phyloP scores from a whole-genome alignment of 2,329 filamentous ascomycete species.

The Diplodia seriata region DNA sequence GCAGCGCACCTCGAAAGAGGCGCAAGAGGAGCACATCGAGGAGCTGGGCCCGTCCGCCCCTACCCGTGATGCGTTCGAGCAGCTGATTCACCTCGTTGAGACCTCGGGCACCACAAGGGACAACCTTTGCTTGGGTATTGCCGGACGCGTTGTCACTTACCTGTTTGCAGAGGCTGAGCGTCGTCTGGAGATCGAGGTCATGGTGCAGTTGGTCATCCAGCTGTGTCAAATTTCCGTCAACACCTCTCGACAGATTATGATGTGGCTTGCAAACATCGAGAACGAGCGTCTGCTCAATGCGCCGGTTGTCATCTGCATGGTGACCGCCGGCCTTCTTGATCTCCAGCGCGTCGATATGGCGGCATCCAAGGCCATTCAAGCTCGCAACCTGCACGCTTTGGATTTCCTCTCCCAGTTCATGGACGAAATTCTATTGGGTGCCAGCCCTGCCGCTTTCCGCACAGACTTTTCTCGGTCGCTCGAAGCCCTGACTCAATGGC shows the following conservation, averaged over 20 bases:
- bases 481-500: slow-evolving; percentile 81
- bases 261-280: slow-evolving; percentile 59
- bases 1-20: slow-evolving; percentile 62
- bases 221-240: slow-evolving; percentile 67
- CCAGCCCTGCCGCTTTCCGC: slow-evolving; percentile 77
- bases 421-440: slow-evolving; percentile 78
- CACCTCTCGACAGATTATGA: slow-evolving; percentile 61
- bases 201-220: slow-evolving; percentile 66
- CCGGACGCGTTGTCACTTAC: slow-evolving; percentile 62
- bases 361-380: slow-evolving; percentile 73
- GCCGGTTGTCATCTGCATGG: slow-evolving; percentile 65
- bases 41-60: slow-evolving; percentile 62
- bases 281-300: slow-evolving; percentile 68
- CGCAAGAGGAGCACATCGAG: slow-evolving; percentile 63
- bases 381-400: slow-evolving; percentile 74
- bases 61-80: slow-evolving; percentile 65
- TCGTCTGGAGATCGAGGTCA: slow-evolving; percentile 67
- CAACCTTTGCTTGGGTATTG: slow-evolving; percentile 61
- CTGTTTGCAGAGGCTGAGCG: slow-evolving; percentile 63
- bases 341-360: slow-evolving; percentile 66
- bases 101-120: slow-evolving; percentile 62
- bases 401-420: slow-evolving; percentile 82
- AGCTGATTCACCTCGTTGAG: slow-evolving; percentile 62
- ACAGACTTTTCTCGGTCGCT: slow-evolving; percentile 86
- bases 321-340: slow-evolving; percentile 66